Base-by-base conservation (phyloP, 2,329 filamentous ascomycete genomes). In the Pleoardoris graminearum region DNA sequence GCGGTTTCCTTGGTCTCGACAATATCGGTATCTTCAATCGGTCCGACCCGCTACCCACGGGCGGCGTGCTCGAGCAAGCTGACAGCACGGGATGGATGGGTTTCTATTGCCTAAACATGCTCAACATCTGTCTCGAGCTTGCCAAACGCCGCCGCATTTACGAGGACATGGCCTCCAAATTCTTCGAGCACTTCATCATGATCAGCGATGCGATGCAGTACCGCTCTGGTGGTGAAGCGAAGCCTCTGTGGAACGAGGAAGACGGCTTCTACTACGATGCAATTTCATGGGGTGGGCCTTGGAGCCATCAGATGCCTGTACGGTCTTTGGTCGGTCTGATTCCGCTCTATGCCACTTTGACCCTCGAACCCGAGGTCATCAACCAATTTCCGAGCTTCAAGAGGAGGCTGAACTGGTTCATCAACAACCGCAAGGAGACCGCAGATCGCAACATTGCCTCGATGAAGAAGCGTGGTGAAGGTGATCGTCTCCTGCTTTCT, bases 31-130 rank as follows among this genome's bases (percentile, higher is more conserved):
- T 97, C 30, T 97, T 97, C 83, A 97, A 97, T 75, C 89, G 93
- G 39, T 97, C 93, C 0, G 93, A 97, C 72, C 92, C 94, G 22
- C 78, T 97, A 33, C 93, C 93, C 0, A 97, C 94, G 0, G 93
- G 93, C 27, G 93, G 94, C 75, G 87, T 91, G 2, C 83, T 97
- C 7, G 93, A 97, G 75, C 93, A 97, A 77, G 94, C 94, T 16
- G 93, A 97, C 79, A 96, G 91, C 71, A 97, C 93, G 8, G 93
- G 93, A 27, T 97, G 93, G 93, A 97, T 97, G 93, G 93, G 90
- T 8, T 97, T 97, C 74, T 97, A 96, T 79, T 96, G 89, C 67
- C 77, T 97, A 57, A 91, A 86, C 77, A 97, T 97, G 93, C 82
- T 97, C 68, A 97, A 97, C 76, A 97, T 97, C 67, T 87, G 92